Evolutionary conservation across 2,329 filamentous ascomycete genomes (phyloP), one percentile per base, ranked within the genome.

Genomic region (Helotiales sp.): DNA sequence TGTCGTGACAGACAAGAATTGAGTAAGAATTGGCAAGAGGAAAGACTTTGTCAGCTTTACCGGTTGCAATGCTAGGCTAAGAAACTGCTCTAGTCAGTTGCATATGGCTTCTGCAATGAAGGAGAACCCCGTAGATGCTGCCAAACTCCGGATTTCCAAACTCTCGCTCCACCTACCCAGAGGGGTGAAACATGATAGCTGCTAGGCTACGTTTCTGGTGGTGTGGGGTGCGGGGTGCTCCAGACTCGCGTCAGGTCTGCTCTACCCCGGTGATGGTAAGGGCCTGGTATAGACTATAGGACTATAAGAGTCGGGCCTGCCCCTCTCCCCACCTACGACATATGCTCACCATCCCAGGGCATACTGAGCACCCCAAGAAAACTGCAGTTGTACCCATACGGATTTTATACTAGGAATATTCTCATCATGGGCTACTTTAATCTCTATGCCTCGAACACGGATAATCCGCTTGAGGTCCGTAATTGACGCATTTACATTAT

Each of bases 401-500:
- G 4, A 30, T 30, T 30, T 28, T 13, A 30, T 17, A 17, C 49
- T 7, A n/a, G 15, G 11, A 1, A 52, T 7, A 28, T n/a, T 52
- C 6, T n/a, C 49, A 58, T 17, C 54, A 58, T 58, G 54, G 54
- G 54, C n/a, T 58, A 30, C 22, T 58, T 58, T n/a, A 37, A 34
- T 40, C 54, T 58, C 22, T 30, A 58, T 40, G 54, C 54, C 30
- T 58, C 54, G 13, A 58, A 60, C 20, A 60, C 57, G 37, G 57
- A 60, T 15, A 40, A 60, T 17, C 57, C 57, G 24, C 57, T 40
- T 1, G 37, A 60, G 40, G 57, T 60, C 7, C 57, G 57, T 6
- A 60, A 60, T 30, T 60, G 57, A 40, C 57, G 57, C 15, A 60
- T 60, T 20, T 40, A 60, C 24, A 2, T 60, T n/a, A 60, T 60